Conservation (phyloP, 192 early-diverging fungal genomes). For the Podila epigama region DNA sequence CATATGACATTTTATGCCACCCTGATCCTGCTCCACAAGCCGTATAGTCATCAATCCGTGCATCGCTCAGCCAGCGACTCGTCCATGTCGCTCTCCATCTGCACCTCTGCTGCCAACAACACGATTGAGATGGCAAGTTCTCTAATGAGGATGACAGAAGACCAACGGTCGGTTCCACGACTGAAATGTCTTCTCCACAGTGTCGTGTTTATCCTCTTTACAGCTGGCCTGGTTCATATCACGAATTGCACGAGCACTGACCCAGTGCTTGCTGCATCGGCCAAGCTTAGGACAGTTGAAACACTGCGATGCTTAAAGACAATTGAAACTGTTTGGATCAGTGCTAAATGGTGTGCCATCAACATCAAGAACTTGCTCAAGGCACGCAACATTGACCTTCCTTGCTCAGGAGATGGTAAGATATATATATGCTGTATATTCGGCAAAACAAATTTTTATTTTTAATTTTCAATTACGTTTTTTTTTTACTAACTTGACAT, state of each 20-base stretch:
- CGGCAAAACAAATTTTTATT: neutral
- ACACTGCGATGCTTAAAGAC: constrained; percentile 36
- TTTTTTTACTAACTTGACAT: neutral
- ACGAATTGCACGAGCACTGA: constrained; percentile 46
- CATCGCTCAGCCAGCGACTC: constrained; percentile 15
- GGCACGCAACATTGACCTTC: constrained; percentile 38
- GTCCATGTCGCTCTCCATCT: constrained; percentile 45
- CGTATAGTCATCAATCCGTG: constrained; percentile 50
- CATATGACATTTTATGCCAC: constrained; percentile 64
- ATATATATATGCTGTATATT: neutral
- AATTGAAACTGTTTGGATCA: constrained; percentile 44
- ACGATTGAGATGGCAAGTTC: constrained; percentile 50
- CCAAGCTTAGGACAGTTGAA: constrained; percentile 45
- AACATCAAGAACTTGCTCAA: constrained; percentile 43
- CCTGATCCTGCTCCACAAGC: constrained; percentile 61
- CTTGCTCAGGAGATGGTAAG: constrained; percentile 42
- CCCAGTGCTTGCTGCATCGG: constrained; percentile 35
- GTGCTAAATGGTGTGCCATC: constrained; percentile 40
- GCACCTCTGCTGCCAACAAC: constrained; percentile 50
- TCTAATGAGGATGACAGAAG: constrained; percentile 35
- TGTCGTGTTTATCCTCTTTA: constrained; percentile 49
- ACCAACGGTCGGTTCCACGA: constrained; percentile 22
- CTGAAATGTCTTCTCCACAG: constrained; percentile 30
- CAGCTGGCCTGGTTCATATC: constrained; percentile 50
- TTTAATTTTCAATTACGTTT: neutral